phyloP scores from a whole-genome alignment of 352 stramenopile genomes.

The Globisporangium ultimum region DNA sequence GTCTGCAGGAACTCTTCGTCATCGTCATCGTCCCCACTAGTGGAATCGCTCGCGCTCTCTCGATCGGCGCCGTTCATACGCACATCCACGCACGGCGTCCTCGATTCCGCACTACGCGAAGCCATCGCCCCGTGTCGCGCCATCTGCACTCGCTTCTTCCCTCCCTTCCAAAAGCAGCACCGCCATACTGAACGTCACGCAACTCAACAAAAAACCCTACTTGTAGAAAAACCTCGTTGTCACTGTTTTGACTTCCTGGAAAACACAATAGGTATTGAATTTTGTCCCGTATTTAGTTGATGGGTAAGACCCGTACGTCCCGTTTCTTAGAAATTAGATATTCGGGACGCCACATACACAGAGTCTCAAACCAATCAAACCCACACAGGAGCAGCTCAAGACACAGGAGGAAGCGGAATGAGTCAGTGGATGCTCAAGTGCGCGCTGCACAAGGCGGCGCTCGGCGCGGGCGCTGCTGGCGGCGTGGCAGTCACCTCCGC shows the following conservation, averaged over 20 bases:
- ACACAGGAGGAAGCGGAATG: constrained; percentile 10
- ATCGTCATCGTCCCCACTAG: constrained; percentile 8
- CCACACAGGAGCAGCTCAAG: background rate
- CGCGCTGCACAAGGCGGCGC: constrained; percentile 17
- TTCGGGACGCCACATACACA: background rate
- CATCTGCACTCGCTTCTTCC: too few species aligned
- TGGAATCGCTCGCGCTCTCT: constrained; percentile 6
- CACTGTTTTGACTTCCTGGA: background rate
- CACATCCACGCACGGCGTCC: too few species aligned
- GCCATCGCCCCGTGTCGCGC: background rate
- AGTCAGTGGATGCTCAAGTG: constrained; percentile 45
- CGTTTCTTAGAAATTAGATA: too few species aligned
- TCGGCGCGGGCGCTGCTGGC: constrained; percentile 15
- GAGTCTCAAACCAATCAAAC: constrained; percentile 9
- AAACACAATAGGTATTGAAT: too few species aligned
- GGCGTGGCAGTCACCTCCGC: constrained; percentile 2
- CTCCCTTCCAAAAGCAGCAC: too few species aligned
- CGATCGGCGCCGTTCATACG: background rate
- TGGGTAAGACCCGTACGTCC: too few species aligned
- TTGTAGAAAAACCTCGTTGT: too few species aligned
- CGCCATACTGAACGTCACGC: too few species aligned
- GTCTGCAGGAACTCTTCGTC: background rate
- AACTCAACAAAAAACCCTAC: too few species aligned
- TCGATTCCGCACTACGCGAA: too few species aligned
- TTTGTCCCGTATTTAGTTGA: too few species aligned